Conservation (phyloP, 257 asterid genomes). For the Primulina tabacum region DNA sequence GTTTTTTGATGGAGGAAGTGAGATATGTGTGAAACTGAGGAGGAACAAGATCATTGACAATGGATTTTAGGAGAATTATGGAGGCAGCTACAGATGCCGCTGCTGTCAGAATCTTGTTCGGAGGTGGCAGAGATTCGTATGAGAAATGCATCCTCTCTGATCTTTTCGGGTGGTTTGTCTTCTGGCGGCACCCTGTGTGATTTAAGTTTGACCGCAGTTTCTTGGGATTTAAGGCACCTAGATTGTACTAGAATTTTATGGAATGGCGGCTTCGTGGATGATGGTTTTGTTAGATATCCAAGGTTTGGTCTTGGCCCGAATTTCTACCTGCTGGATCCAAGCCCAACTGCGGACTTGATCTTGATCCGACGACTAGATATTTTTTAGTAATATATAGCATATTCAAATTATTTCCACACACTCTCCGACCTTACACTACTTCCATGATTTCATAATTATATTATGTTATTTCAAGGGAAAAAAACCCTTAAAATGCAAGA, state of each 20-base stretch:
- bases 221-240: not conserved
- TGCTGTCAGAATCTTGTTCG: slow-evolving; percentile 43
- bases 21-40: slow-evolving; percentile 35
- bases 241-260: not conserved
- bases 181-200: not conserved
- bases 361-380: no score
- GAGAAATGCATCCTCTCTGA: slow-evolving; percentile 25
- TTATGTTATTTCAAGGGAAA: no score
- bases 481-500: no score
- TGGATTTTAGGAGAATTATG: slow-evolving; percentile 45
- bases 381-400: no score
- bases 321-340: no score
- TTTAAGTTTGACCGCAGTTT: not conserved
- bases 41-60: slow-evolving; percentile 54
- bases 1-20: slow-evolving; percentile 34
- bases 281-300: no score
- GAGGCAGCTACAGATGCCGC: slow-evolving; percentile 54
- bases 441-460: no score
- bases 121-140: slow-evolving; percentile 36
- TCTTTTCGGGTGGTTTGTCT: not conserved
- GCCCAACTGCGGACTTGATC: no score
- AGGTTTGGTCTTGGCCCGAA: no score
- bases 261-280: not conserved
- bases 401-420: no score
- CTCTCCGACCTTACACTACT: no score